These are phyloP conservation scores for Diaporthe vexans DNA, from an alignment of 2,329 filamentous ascomycete species.

Conservation along the genomic window DNA sequence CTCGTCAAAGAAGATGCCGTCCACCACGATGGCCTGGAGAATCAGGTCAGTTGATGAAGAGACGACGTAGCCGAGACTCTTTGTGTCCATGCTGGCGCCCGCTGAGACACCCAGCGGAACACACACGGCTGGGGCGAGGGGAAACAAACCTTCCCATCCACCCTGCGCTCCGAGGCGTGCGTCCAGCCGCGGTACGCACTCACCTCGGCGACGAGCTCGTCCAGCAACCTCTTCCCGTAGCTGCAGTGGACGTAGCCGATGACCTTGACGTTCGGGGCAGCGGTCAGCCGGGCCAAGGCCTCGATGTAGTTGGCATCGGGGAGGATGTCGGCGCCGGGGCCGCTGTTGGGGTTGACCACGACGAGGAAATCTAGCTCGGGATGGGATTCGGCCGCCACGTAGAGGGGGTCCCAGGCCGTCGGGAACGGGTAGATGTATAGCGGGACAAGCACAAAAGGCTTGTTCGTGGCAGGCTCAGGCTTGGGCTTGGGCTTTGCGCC, in stretches of 20 bases:
- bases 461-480: neutral
- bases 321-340: conserved; percentile 46
- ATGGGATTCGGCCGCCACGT: conserved; percentile 44
- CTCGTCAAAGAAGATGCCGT: conserved; percentile 65
- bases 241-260: conserved; percentile 51
- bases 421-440: conserved; percentile 53
- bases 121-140: neutral
- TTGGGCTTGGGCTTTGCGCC: conserved; percentile 20
- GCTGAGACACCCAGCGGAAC: neutral
- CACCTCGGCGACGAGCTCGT: conserved; percentile 54
- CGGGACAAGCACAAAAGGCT: conserved; percentile 49
- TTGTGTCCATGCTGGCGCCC: neutral
- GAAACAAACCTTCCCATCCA: conserved; percentile 36
- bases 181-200: conserved; percentile 60
- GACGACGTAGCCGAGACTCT: neutral
- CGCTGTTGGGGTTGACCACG: conserved; percentile 51
- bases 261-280: conserved; percentile 46
- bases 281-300: conserved; percentile 45
- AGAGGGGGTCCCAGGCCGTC: conserved; percentile 50
- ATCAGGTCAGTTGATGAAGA: neutral
- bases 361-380: conserved; percentile 48
- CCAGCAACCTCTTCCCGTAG: conserved; percentile 46
- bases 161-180: conserved; percentile 41
- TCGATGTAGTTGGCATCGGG: conserved; percentile 50
- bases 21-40: conserved; percentile 53